A percentile compares a stretch with the other conserved stretches of the same genome.
These are phyloP conservation scores for Porphyrellus cyaneotinctus DNA, from an alignment of 768 basidiomycete genomes.

Conservation along the genomic window DNA sequence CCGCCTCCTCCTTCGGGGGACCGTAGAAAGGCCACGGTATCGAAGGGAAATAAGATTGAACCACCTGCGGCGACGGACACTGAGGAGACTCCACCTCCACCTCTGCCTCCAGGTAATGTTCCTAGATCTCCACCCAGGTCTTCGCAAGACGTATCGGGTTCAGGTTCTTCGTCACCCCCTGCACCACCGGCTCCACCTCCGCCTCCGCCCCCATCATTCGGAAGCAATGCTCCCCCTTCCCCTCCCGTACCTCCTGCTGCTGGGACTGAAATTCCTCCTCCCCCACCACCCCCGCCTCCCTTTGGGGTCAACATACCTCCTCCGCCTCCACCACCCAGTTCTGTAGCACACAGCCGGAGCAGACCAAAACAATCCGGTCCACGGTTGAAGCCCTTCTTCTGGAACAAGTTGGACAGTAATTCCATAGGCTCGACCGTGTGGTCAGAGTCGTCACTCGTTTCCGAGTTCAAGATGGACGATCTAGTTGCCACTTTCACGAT, in stretches of 20 bases:
- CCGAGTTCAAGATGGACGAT: constrained; percentile 60
- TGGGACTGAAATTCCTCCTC: no score
- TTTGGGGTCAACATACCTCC: constrained; percentile 21
- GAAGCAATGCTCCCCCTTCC: no score
- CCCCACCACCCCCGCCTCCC: constrained; percentile 26
- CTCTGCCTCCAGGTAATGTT: constrained; percentile 8
- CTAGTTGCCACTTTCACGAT: constrained; percentile 71
- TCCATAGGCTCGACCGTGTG: constrained; percentile 58
- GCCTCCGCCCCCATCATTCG: constrained; percentile 31
- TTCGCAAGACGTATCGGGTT: no score
- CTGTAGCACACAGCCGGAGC: constrained; percentile 31
- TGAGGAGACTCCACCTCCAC: constrained; percentile 18
- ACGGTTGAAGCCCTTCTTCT: constrained; percentile 84
- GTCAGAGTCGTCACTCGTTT: constrained; percentile 47
- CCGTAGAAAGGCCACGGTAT: constrained; percentile 5
- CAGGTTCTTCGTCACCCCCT: no score
- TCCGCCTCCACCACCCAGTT: constrained; percentile 24
- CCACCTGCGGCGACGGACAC: constrained; percentile 8
- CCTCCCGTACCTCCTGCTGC: no score
- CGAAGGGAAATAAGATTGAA: constrained; percentile 8
- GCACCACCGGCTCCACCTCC: constrained; percentile 28
- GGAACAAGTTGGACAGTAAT: constrained; percentile 68
- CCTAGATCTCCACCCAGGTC: constrained; percentile 25
- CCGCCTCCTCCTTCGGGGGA: constrained; percentile 52
- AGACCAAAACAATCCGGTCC: constrained; percentile 40